Evolutionary conservation across 306 rosid species (phyloP).

Genomic region (Corylus heterophylla): DNA sequence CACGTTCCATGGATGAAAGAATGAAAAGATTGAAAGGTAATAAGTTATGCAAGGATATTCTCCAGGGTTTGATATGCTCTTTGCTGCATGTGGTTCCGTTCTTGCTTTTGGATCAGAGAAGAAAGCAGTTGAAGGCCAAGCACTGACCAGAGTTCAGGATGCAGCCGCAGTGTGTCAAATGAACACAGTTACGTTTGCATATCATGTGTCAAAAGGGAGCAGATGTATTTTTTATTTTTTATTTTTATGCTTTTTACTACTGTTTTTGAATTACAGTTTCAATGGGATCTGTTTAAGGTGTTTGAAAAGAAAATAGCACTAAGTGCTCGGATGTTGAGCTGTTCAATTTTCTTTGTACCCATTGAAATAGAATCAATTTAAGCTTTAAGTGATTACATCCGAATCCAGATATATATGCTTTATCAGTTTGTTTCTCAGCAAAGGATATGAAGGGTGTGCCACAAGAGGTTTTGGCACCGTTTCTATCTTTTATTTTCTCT

Average conservation of each 20-base stretch:
- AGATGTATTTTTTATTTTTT: background rate
- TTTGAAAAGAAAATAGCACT: background rate
- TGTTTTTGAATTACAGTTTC: background rate
- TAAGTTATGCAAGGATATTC: background rate
- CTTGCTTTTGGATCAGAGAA: background rate
- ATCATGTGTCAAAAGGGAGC: background rate
- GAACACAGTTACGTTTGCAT: background rate
- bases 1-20: background rate
- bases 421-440: background rate
- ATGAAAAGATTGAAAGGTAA: background rate
- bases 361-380: background rate
- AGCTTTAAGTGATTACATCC: background rate
- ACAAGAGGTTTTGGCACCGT: background rate
- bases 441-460: background rate
- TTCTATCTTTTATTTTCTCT: too few species aligned
- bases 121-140: background rate
- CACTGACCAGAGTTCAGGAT: background rate
- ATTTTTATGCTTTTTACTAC: background rate
- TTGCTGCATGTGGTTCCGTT: background rate
- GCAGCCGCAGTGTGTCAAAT: background rate
- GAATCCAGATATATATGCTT: background rate
- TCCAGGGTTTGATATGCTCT: background rate
- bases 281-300: background rate
- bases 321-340: background rate
- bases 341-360: background rate